These are phyloP conservation scores for Botrytis byssoidea DNA, from an alignment of 2,329 filamentous ascomycete species.

Conservation along the genomic window DNA sequence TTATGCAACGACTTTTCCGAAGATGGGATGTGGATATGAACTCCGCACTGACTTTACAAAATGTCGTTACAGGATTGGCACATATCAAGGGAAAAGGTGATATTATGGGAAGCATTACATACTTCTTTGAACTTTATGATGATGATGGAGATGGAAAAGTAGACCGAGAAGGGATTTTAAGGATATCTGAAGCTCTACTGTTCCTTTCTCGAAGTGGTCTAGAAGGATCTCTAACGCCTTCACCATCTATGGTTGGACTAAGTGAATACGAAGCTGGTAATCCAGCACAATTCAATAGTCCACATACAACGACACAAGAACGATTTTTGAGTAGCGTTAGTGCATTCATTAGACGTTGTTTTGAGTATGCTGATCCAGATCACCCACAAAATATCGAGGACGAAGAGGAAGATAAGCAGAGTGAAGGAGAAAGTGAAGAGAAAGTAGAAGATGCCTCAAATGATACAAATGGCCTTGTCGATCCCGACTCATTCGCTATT, in stretches of 20 bases:
- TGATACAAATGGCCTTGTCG: conserved; percentile 37
- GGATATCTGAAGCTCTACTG: conserved; percentile 89
- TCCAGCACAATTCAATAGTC: conserved; percentile 37
- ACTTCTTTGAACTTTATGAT: conserved; percentile 97
- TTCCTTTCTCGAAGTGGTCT: conserved; percentile 90
- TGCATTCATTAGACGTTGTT: conserved; percentile 92
- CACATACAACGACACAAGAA: conserved; percentile 70
- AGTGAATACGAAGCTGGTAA: conserved; percentile 44
- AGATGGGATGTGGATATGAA: conserved; percentile 82
- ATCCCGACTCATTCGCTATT: conserved; percentile 65
- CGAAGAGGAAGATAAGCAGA: background rate
- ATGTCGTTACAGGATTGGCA: conserved; percentile 87
- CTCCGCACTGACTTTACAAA: conserved; percentile 79
- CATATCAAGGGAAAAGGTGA: conserved; percentile 90
- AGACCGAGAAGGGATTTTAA: conserved; percentile 89
- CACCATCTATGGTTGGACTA: conserved; percentile 56
- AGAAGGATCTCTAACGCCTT: conserved; percentile 69
- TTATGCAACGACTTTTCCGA: conserved; percentile 81
- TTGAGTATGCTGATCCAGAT: conserved; percentile 96
- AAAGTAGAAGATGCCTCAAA: conserved; percentile 39
- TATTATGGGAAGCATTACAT: conserved; percentile 96
- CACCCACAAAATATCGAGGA: conserved; percentile 56
- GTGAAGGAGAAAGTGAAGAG: conserved; percentile 27
- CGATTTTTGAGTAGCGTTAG: conserved; percentile 89
- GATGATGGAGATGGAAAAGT: conserved; percentile 88